These are phyloP conservation scores for Lactifluus piperatus DNA, from an alignment of 768 basidiomycete species.

Conservation along the genomic window DNA sequence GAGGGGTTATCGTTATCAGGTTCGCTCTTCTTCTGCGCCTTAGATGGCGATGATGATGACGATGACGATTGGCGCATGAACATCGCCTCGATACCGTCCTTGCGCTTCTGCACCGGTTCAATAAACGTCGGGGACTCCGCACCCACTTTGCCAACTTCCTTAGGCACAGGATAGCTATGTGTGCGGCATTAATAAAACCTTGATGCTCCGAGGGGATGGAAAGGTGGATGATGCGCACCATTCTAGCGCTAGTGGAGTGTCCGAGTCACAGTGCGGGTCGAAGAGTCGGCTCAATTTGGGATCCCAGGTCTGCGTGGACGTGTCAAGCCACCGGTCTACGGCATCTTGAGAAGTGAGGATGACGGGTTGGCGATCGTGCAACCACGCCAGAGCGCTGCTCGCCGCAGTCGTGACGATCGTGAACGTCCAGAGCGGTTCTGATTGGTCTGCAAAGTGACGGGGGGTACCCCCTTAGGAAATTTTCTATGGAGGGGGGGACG, in stretches of 20 bases:
- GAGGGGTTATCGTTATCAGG: not conserved
- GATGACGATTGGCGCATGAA: conserved; percentile 70
- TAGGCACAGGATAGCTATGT: conserved; percentile 77
- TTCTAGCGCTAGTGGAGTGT: conserved; percentile 51
- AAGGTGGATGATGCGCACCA: conserved; percentile 38
- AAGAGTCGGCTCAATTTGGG: conserved; percentile 50
- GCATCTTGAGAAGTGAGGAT: conserved; percentile 59
- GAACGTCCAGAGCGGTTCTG: conserved; percentile 64
- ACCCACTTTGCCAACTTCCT: conserved; percentile 87
- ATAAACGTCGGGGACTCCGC: conserved; percentile 76
- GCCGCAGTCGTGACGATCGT: conserved; percentile 83
- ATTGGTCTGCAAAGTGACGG: conserved; percentile 43
- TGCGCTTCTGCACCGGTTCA: conserved; percentile 65
- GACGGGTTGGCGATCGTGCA: conserved; percentile 88
- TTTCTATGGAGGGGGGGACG: too few relatives aligned
- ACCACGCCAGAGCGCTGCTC: conserved; percentile 62
- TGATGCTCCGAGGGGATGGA: too few relatives aligned
- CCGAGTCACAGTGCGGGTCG: conserved; percentile 45
- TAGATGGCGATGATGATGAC: too few relatives aligned
- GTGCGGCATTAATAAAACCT: not conserved
- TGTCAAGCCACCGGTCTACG: conserved; percentile 72
- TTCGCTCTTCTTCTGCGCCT: conserved; percentile 1
- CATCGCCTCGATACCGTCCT: conserved; percentile 82
- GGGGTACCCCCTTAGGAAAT: too few relatives aligned
- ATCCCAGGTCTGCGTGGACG: conserved; percentile 57